Evolutionary conservation across 805 yeast species (phyloP).

Genomic region (Saturnispora halmiae): DNA sequence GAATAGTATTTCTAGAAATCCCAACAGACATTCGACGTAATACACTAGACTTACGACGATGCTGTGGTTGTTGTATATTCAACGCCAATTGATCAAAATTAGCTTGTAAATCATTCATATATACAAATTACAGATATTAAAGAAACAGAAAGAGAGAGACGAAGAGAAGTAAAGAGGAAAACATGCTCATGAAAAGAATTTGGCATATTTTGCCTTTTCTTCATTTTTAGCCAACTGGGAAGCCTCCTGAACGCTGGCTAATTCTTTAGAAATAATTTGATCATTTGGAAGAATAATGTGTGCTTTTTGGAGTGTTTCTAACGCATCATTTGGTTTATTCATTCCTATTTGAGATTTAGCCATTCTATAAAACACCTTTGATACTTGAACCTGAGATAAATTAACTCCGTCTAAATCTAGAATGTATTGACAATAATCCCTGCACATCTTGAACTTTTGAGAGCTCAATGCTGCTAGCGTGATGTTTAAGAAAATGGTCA

Average conservation of each 20-base stretch:
- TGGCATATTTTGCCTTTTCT: conserved; percentile 49
- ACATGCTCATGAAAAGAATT: conserved; percentile 39
- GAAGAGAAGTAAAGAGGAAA: no score
- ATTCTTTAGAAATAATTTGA: conserved; percentile 36
- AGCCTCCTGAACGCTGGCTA: conserved; percentile 32
- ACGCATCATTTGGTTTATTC: conserved; percentile 42
- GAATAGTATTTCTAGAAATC: conserved; percentile 9
- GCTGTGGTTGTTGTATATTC: background rate
- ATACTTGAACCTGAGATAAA: conserved; percentile 20
- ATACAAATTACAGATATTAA: no score
- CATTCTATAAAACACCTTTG: conserved; percentile 25
- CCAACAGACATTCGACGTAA: conserved; percentile 25
- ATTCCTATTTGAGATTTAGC: conserved; percentile 29
- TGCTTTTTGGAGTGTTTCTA: conserved; percentile 39
- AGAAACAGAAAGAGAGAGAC: no score
- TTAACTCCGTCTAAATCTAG: conserved; percentile 37
- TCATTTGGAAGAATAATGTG: conserved; percentile 38
- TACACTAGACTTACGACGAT: conserved; percentile 25
- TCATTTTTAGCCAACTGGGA: conserved; percentile 37
- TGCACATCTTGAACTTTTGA: conserved; percentile 38
- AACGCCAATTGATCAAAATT: background rate
- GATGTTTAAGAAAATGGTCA: conserved; percentile 47
- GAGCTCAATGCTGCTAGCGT: conserved; percentile 45
- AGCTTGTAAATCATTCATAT: no score
- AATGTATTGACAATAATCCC: conserved; percentile 46